Percentiles rank a stretch among this genome's conserved stretches.
phyloP scores from a whole-genome alignment of 2,329 filamentous ascomycete species.

The Neocucurbitaria cava region DNA sequence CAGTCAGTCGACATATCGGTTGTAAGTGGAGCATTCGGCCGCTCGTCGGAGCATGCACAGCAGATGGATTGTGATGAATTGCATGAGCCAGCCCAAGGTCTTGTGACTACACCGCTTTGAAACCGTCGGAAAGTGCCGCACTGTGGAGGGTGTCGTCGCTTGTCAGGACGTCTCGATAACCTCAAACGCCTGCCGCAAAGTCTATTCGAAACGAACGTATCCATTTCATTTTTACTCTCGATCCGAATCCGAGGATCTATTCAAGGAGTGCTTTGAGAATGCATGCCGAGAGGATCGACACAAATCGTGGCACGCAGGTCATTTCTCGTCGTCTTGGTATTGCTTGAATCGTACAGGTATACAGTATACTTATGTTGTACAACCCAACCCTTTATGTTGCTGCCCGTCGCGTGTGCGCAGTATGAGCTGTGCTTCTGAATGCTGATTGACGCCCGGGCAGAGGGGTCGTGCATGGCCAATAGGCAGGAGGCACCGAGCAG shows the following conservation, averaged over 20 bases:
- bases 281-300: not conserved
- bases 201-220: not conserved
- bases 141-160: not conserved
- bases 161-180: not conserved
- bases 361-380: slow-evolving; percentile 15
- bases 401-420: slow-evolving; percentile 1
- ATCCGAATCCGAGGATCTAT: not conserved
- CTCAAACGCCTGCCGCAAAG: not conserved
- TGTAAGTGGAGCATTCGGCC: slow-evolving; percentile 2
- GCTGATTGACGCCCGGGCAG: slow-evolving; percentile 1
- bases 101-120: slow-evolving; percentile 19
- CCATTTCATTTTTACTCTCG: slow-evolving; percentile 8
- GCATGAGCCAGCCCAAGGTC: slow-evolving; percentile 12
- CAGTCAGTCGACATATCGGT: slow-evolving; percentile 7
- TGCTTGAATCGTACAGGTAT: slow-evolving; percentile 7
- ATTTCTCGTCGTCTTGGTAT: not conserved
- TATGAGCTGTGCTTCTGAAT: slow-evolving; percentile 3
- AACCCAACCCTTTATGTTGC: slow-evolving; percentile 1
- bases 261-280: slow-evolving; percentile 4
- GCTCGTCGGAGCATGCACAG: slow-evolving; percentile 18
- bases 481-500: slow-evolving; percentile 6
- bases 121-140: not conserved
- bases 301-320: not conserved
- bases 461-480: slow-evolving; percentile 4
- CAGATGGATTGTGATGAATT: slow-evolving; percentile 12